Percentiles rank a stretch among this genome's conserved stretches.
Evolutionary conservation across 129 eudicot species (phyloP).

Genomic region (sunflower (Helianthus annuus)): HanXRQr2.0-SUNRISE NC_035449.2:65906809-65907308

Average conservation of each 20-base stretch:
- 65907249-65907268: too few species aligned
- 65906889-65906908: slow-evolving; percentile 85
- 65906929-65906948: slow-evolving; percentile 48
- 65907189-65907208: too few species aligned
- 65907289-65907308: too few species aligned
- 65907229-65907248: too few species aligned
- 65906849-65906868: slow-evolving; percentile 93
- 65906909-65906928: slow-evolving; percentile 89
- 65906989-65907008: slow-evolving; percentile 4
- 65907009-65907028: slow-evolving; percentile 80
- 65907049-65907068: slow-evolving; percentile 89
- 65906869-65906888: slow-evolving; percentile 77
- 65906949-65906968: not conserved
- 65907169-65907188: too few species aligned
- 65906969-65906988: not conserved
- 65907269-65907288: too few species aligned
- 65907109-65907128: too few species aligned
- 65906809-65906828: slow-evolving; percentile 99
- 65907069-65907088: slow-evolving; percentile 95
- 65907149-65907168: too few species aligned
- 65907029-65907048: slow-evolving; percentile 98
- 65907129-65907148: too few species aligned
- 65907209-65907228: too few species aligned
- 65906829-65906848: slow-evolving; percentile 96
- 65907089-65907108: too few species aligned